Conservation (phyloP, 805 yeast species). For the Wickerhamomyces xylosicus region DNA sequence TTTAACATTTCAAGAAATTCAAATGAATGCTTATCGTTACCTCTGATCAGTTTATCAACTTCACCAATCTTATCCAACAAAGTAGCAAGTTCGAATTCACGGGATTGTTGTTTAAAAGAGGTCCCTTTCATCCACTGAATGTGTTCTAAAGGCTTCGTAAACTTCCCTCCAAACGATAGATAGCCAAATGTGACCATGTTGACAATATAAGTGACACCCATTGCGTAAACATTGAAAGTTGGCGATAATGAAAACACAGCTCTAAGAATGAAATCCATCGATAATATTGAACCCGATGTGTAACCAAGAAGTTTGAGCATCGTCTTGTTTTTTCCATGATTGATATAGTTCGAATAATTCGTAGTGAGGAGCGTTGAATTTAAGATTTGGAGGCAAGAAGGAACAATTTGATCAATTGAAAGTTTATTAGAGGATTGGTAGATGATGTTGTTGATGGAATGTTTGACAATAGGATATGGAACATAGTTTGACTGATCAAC, state of each 20-base stretch:
- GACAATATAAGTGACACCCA: conserved; percentile 37
- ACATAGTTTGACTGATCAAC: too few species aligned
- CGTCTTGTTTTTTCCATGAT: too few species aligned
- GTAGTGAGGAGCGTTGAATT: too few species aligned
- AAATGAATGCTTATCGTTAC: conserved; percentile 11
- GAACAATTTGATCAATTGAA: too few species aligned
- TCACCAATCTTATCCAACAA: conserved; percentile 59
- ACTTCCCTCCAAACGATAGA: conserved; percentile 36
- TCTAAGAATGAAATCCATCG: conserved; percentile 36
- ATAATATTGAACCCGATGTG: conserved; percentile 26
- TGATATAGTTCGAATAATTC: too few species aligned
- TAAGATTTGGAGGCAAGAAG: too few species aligned
- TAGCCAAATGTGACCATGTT: conserved; percentile 38
- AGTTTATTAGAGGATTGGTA: too few species aligned
- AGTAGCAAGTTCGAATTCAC: conserved; percentile 56
- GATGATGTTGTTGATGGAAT: too few species aligned
- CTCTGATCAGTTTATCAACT: conserved; percentile 32
- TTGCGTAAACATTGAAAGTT: conserved; percentile 27
- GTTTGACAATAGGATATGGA: too few species aligned
- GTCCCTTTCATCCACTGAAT: conserved; percentile 59
- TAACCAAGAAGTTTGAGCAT: conserved; percentile 22
- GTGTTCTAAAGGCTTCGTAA: conserved; percentile 42
- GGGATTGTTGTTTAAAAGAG: conserved; percentile 50
- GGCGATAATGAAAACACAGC: conserved; percentile 14
- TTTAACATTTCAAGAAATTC: conserved; percentile 7